Base-by-base conservation (phyloP, 306 rosid species). In the Medicago ruthenica region DNA sequence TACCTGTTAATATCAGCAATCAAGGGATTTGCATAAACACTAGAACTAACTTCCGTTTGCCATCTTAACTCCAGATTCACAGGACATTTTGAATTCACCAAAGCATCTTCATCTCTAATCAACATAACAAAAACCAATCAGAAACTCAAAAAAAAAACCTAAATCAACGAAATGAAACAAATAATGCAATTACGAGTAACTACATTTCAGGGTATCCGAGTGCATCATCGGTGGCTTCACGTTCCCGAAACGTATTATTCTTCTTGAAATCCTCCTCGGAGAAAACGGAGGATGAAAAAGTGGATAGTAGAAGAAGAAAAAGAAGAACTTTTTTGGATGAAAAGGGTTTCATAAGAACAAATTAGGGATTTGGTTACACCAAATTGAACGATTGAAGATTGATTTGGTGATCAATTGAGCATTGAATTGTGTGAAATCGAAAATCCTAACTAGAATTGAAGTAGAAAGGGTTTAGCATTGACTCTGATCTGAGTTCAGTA, bases 21-120 rank as follows among this genome's bases (percentile, higher is more conserved):
- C 92, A 96, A 88, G 21, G 99, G 99, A 6, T 92, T 84, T 3
- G 98, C 99, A 85, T 92, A 96, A 67, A 96, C 87, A 66, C 99
- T 96, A 50, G 99, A 92, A 80, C 98, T 96, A 60, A 96, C 98
- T 92, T 96, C 99, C 0, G 99, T 87, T 79, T 96, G 97, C 99
- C 99, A 96, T 87, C 98, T 83, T 11, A 96, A 85, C 90, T 96
- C 99, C 89, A 96, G 88, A 85, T 92, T 89, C 88, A 82, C 84
- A n/a, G 99, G 97, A 76, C 99, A 96, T 70, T 79, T 86, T 0
- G 99, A 71, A 85, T 90, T 92, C 79, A 92, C 78, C 67, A 92
- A 86, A 71, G 97, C 93, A 83, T 96, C 98, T 80, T 96, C 99
- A 50, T 96, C 93, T 41, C 99, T 94, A 77, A 37, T 31, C 71